phyloP scores from a whole-genome alignment of 2,329 filamentous ascomycete genomes.

The Cladosporium sp. region DNA sequence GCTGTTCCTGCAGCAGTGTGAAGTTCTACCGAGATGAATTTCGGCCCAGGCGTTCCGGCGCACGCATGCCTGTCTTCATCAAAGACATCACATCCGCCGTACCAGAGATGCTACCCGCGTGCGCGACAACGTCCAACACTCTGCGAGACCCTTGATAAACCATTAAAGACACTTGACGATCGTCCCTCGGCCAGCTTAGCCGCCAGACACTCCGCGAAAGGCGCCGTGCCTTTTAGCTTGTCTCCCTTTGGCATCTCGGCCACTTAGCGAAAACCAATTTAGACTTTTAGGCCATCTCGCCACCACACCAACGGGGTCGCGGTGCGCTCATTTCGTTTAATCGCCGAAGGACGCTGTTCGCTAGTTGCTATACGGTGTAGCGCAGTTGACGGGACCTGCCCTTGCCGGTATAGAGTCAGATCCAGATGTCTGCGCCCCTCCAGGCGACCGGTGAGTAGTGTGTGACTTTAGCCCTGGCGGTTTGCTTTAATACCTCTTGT shows the following conservation, averaged over 20 bases:
- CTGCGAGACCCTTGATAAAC: neutral
- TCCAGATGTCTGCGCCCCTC: slow-evolving; percentile 6
- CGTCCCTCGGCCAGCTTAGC: neutral
- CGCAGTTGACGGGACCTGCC: neutral
- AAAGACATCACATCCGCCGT: neutral
- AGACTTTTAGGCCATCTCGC: slow-evolving; percentile 4
- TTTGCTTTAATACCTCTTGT: slow-evolving; percentile 5
- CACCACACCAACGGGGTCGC: slow-evolving; percentile 1
- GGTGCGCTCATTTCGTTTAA: slow-evolving; percentile 9
- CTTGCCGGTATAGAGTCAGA: neutral
- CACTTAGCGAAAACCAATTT: slow-evolving; percentile 11
- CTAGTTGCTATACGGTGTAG: slow-evolving; percentile 9
- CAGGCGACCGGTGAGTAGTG: slow-evolving; percentile 6
- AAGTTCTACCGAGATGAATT: neutral
- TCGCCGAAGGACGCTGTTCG: neutral
- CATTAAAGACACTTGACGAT: neutral
- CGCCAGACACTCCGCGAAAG: neutral
- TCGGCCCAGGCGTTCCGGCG: slow-evolving; percentile 1
- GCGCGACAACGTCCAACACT: neutral
- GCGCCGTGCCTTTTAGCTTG: slow-evolving; percentile 5
- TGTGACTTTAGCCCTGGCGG: neutral
- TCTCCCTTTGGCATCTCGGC: neutral
- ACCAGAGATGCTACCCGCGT: too few relatives aligned
- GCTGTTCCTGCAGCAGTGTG: slow-evolving; percentile 1
- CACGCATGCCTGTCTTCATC: neutral